A percentile compares a stretch with the other conserved stretches of the same genome.
phyloP scores from a whole-genome alignment of 2,329 filamentous ascomycete genomes.

The Aspergillus sp. region DNA sequence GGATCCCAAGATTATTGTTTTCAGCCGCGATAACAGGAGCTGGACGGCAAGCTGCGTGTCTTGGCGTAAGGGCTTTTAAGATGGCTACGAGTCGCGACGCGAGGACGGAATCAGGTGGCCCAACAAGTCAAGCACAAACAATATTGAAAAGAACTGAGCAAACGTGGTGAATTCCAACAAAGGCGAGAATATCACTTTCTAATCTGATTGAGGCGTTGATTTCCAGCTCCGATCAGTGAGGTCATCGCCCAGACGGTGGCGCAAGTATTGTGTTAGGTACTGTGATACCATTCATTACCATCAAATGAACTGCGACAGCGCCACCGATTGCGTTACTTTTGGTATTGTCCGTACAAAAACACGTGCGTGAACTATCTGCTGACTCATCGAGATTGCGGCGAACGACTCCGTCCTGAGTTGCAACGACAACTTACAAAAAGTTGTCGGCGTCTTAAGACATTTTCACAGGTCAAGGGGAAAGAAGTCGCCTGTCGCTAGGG shows the following conservation, averaged over 20 bases:
- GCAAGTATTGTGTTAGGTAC: constrained; percentile 6
- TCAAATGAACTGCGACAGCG: background rate
- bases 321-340: background rate
- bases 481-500: background rate
- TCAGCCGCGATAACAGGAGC: background rate
- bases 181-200: background rate
- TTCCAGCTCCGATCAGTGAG: constrained; percentile 14
- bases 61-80: constrained; percentile 3
- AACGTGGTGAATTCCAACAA: background rate
- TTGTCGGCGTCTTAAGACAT: background rate
- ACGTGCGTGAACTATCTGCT: background rate
- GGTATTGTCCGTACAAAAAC: background rate
- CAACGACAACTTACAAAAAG: background rate
- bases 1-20: background rate
- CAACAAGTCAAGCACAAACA: background rate
- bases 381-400: background rate
- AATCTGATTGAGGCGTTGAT: constrained; percentile 1
- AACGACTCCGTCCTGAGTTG: background rate
- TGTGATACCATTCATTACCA: constrained; percentile 1
- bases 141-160: background rate
- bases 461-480: background rate
- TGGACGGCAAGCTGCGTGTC: constrained; percentile 2
- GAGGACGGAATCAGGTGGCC: background rate
- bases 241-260: constrained; percentile 15
- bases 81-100: background rate